Base-by-base conservation (phyloP, 139 green algal genomes). In the Picochlorum sp. region DNA sequence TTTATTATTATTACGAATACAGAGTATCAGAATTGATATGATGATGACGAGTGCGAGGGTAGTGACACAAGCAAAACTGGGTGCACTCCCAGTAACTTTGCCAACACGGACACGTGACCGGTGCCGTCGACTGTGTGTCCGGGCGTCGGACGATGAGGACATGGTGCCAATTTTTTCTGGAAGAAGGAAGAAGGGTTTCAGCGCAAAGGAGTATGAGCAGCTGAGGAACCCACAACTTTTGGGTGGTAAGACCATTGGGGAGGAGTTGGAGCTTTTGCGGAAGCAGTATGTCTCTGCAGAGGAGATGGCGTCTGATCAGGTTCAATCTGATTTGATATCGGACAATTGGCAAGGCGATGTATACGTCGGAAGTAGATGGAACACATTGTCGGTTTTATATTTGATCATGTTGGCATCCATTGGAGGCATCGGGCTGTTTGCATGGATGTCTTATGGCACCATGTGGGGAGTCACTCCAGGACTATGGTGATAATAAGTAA, bases 311-410 rank as follows among this genome's bases (percentile, higher is more conserved):
- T 38, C 37, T 26, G 1, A 31, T 24, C 26, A 64, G 16, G 45
- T 66, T 26, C 51, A 41, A 16, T 13, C 45, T 14, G 11, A 66
- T 20, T 49, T 60, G 11, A 37, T 28, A 49, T 65, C 23, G 28
- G 34, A 30, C 14, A 49, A 62, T 24, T 69, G 63, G 68, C 62
- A 75, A 45, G 69, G 69, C 13, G 69, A 75, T 34, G 62, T 75
- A 23, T 75, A 70, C 18, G 49, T 75, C 4, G 69, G 69, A n/a
- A 15, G 37, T 38, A 15, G 54, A 13, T 75, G 69, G 69, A 75
- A 75, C n/a, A 67, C 62, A 54, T 41, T 75, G 16, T 54, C 31
- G 2, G 8, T 70, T 0, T 18, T 70, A 4, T 66, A 65, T 20
- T 44, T 75, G 16, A 66, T 75, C 18, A 50, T 64, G 18, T 20